Base-by-base conservation (phyloP, 495 filamentous ascomycete species). In the Penicillium angulare region DNA sequence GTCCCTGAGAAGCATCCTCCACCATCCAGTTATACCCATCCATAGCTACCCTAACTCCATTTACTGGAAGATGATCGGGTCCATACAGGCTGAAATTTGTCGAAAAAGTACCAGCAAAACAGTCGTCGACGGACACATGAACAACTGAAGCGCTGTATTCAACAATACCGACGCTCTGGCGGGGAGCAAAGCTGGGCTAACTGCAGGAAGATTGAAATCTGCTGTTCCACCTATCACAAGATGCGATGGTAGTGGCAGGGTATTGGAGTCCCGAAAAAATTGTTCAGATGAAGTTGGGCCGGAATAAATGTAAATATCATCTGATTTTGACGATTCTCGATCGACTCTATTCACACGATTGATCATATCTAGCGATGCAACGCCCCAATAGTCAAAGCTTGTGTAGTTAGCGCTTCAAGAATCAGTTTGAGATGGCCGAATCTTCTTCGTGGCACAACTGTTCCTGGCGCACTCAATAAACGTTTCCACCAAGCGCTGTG, bases 121-220 rank as follows among this genome's bases (percentile, higher is more conserved):
- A 48, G n/a, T n/a, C n/a, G n/a, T n/a, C 0, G 49, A 47, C 3
- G 54, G 54, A 27, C 48, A 49, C 54, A 52, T 57, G 27, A 57
- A 49, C 13, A 44, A 48, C 43, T 57, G 54, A 1, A 57, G 6
- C 16, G 35, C 54, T 8, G 54, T 57, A 39, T 52, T 57, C 18
- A 57, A 21, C 12, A 57, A 39, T 18, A 57, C 40, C 10, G 54
- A 52, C 13, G 44, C 54, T 38, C 54, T 35, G 3, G 21, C 35
- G 3, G 47, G 15, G 20, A 57, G 35, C 7, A 52, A 5, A 29
- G 5, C 26, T 6, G 5, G 5, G 26, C 26, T 12, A 12, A 29
- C 12, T 5, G 26, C 12, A 12, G 26, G 12, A 29, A 29, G 26
- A 29, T 29, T 29, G 26, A 29, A 29, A 12, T 29, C 5, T 29